phyloP scores from a whole-genome alignment of 2,329 filamentous ascomycete genomes.

The Paecilomyces sp. region DNA sequence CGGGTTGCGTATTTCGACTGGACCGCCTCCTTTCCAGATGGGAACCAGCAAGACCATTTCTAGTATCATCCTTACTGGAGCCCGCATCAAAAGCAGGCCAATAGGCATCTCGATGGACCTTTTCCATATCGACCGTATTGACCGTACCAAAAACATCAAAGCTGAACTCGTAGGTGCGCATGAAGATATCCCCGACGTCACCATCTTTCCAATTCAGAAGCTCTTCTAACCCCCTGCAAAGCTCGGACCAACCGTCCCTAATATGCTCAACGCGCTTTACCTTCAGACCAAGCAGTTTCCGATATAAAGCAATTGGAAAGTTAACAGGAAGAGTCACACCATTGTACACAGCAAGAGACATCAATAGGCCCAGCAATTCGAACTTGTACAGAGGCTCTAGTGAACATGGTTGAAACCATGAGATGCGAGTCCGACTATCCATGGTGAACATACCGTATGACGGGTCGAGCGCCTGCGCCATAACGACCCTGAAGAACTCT shows the following conservation, averaged over 20 bases:
- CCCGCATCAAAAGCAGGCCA: conserved; percentile 22
- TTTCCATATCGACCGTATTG: conserved; percentile 50
- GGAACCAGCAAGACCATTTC: not conserved
- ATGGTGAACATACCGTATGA: conserved; percentile 71
- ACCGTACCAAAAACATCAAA: conserved; percentile 50
- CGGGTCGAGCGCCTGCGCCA: conserved; percentile 71
- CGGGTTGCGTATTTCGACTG: not conserved
- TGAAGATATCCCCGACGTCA: conserved; percentile 72
- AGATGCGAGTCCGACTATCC: conserved; percentile 67
- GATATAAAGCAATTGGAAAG: conserved; percentile 79
- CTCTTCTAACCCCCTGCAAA: conserved; percentile 65
- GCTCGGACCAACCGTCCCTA: conserved; percentile 76
- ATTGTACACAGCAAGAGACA: conserved; percentile 88
- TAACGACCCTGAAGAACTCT: conserved; percentile 84
- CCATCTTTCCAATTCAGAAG: conserved; percentile 76
- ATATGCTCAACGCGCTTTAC: conserved; percentile 69
- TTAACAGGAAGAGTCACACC: conserved; percentile 84
- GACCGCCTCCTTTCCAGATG: not conserved
- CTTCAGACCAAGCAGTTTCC: conserved; percentile 64
- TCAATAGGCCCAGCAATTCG: conserved; percentile 78
- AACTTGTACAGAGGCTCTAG: conserved; percentile 83
- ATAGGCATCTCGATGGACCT: conserved; percentile 25
- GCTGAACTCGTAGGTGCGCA: conserved; percentile 81
- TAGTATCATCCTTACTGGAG: conserved; percentile 3
- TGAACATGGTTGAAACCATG: conserved; percentile 81